Conservation (phyloP, 1,139 yeast species). For the Trichomonascaceae sp. region DNA sequence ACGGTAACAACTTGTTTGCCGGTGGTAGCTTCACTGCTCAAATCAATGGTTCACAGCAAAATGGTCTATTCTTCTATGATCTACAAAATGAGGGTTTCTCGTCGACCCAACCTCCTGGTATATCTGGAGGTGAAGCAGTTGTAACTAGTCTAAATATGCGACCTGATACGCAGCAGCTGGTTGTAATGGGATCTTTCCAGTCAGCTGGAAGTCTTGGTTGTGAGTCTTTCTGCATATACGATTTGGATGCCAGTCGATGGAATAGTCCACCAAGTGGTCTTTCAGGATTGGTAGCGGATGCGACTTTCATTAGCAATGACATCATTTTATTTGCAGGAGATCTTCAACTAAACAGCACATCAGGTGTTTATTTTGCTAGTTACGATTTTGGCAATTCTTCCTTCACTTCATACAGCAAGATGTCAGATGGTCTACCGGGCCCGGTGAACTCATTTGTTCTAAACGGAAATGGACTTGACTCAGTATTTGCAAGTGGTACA, state of each 20-base stretch:
- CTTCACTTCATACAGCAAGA: slow-evolving; percentile 21
- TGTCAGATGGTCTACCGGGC: slow-evolving; percentile 33
- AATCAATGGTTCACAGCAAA: slow-evolving; percentile 22
- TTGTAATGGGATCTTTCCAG: slow-evolving; percentile 74
- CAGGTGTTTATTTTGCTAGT: slow-evolving; percentile 40
- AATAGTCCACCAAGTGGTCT: slow-evolving; percentile 41
- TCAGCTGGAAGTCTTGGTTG: slow-evolving; percentile 57
- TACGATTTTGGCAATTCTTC: slow-evolving; percentile 45
- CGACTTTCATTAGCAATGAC: slow-evolving; percentile 47
- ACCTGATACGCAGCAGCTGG: slow-evolving; percentile 40
- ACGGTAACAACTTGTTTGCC: slow-evolving; percentile 40
- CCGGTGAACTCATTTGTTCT: slow-evolving; percentile 45
- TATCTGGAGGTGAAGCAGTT: slow-evolving; percentile 27
- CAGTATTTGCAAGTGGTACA: slow-evolving; percentile 53
- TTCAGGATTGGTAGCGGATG: slow-evolving; percentile 50
- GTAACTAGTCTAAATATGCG: slow-evolving; percentile 52
- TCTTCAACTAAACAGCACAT: slow-evolving; percentile 38
- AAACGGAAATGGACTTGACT: slow-evolving; percentile 43
- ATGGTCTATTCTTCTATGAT: slow-evolving; percentile 50
- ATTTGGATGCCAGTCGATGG: slow-evolving; percentile 53
- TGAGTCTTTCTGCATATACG: slow-evolving; percentile 61
- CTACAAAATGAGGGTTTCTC: slow-evolving; percentile 38
- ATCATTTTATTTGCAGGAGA: slow-evolving; percentile 60
- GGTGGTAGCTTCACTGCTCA: slow-evolving; percentile 48
- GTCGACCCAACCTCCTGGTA: slow-evolving; percentile 42